Conservation (phyloP, 495 filamentous ascomycete species). For the Friedmanniomyces endolithicus region DNA sequence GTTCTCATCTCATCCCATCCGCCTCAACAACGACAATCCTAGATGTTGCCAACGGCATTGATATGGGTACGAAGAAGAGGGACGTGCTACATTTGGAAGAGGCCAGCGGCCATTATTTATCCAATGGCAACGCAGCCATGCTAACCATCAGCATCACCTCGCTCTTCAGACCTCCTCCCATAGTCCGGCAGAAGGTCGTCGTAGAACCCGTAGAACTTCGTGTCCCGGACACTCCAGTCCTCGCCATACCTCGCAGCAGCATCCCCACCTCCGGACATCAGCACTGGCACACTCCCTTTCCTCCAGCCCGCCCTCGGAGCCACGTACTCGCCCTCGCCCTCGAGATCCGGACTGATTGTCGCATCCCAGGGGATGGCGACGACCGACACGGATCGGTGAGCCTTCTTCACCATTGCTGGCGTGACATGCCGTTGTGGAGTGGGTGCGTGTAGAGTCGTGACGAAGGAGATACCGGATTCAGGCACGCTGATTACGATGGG, state of each 20-base stretch:
- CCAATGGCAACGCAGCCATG: too few species aligned
- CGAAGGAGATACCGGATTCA: background rate
- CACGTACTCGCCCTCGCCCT: background rate
- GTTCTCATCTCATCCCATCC: too few species aligned
- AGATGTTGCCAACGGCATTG: too few species aligned
- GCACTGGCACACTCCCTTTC: background rate
- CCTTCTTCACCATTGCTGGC: background rate
- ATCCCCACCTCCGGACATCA: background rate
- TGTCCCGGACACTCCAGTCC: background rate
- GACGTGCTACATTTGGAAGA: too few species aligned
- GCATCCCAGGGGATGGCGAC: background rate
- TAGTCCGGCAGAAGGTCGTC: background rate
- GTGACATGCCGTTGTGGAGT: background rate
- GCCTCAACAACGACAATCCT: too few species aligned
- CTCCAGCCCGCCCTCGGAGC: background rate
- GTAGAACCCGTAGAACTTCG: background rate
- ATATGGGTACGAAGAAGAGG: too few species aligned
- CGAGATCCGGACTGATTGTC: background rate
- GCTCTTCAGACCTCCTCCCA: background rate
- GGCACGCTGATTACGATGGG: background rate
- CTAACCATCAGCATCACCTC: background rate
- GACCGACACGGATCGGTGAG: background rate
- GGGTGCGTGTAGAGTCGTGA: background rate
- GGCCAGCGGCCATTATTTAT: too few species aligned
- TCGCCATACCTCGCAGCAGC: background rate